Percentiles rank a stretch among this genome's conserved stretches.
phyloP scores from a whole-genome alignment of 352 stramenopile genomes.

The Bremia lactucae region DNA sequence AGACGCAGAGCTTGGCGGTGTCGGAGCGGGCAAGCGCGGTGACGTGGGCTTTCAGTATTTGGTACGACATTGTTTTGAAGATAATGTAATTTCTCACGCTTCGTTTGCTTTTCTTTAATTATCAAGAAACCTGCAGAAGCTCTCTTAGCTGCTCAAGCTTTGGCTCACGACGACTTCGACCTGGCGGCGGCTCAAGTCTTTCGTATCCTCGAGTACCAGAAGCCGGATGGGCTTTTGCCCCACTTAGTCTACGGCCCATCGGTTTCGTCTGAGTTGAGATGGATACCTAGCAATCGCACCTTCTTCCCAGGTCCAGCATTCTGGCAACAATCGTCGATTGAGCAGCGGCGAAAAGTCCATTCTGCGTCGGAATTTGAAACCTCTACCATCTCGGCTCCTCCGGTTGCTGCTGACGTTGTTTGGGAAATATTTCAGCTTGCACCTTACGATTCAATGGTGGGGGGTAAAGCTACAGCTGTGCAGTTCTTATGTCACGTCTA shows the following conservation, averaged over 20 bases:
- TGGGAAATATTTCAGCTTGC: slow-evolving; percentile 79
- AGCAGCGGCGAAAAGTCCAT: not conserved
- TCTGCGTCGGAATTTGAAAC: slow-evolving; percentile 16
- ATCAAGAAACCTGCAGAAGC: slow-evolving; percentile 58
- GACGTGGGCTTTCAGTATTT: slow-evolving; percentile 72
- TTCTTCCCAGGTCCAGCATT: slow-evolving; percentile 76
- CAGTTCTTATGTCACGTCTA: slow-evolving; percentile 68
- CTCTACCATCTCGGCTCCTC: slow-evolving; percentile 56
- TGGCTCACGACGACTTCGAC: slow-evolving; percentile 68
- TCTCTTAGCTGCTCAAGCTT: slow-evolving; percentile 64
- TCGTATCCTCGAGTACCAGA: slow-evolving; percentile 58
- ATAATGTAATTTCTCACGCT: not conserved
- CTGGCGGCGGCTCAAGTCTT: slow-evolving; percentile 48
- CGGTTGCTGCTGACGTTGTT: slow-evolving; percentile 63
- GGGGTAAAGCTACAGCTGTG: slow-evolving; percentile 43
- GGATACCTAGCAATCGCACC: slow-evolving; percentile 56
- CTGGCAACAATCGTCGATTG: slow-evolving; percentile 19
- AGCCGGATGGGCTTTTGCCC: slow-evolving; percentile 40
- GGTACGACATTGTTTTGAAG: slow-evolving; percentile 19
- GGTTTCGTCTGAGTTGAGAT: slow-evolving; percentile 30
- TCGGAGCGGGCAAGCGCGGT: slow-evolving; percentile 31
- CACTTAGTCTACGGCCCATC: slow-evolving; percentile 71
- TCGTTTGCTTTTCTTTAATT: slow-evolving; percentile 6
- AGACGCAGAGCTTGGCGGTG: slow-evolving; percentile 63
- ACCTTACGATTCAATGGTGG: slow-evolving; percentile 61